Evolutionary conservation across 2,329 filamentous ascomycete species (phyloP), one percentile per base, ranked within the genome.

Genomic region (Spiromastix sp.): DNA sequence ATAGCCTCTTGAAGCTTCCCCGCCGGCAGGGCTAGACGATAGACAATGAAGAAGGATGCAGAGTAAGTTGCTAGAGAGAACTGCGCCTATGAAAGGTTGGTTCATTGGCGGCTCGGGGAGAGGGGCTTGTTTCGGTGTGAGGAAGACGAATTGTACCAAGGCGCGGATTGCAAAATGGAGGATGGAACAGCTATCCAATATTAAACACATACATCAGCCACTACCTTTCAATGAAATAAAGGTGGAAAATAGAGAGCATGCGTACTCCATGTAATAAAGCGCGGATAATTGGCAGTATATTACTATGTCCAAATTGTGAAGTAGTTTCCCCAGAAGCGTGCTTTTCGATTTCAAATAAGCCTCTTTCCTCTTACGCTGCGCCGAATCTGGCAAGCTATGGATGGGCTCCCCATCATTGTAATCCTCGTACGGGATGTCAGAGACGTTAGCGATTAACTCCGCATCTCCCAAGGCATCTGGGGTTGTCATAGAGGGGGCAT

Each of bases 241-340:
- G 5, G 24, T 4, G 24, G 16, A 19, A 20, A 15, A 21, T 16
- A 40, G 17, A 32, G 38, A 34, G 19, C 36, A 36, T 21, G 49
- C 70, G 48, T 63, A 77, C 73, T 79, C 75, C 56, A 77, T 66
- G 52, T 79, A 74, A 54, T 79, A 79, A 39, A 77, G 55, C 5
- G 67, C 64, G 24, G 74, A 72, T 40, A 79, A 59, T 58, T 79
- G 63, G 51, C 74, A 69, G 56, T 76, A 79, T 37, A 77, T 66
- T 31, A 76, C 49, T 45, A 73, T 65, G 47, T 79, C 75, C 28
- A 79, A 54, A 46, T 70, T 67, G 37, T 68, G 64, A 41, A 77
- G 60, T 32, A 78, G 51, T 36, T 72, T 65, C 45, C 75, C 69
- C 26, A 79, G 64, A 43, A 70, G 56, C 16, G 60, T 57, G 16